Base-by-base conservation (phyloP, 1,284 basidiomycete genomes). In the Cryptococcus maquisensis region DNA sequence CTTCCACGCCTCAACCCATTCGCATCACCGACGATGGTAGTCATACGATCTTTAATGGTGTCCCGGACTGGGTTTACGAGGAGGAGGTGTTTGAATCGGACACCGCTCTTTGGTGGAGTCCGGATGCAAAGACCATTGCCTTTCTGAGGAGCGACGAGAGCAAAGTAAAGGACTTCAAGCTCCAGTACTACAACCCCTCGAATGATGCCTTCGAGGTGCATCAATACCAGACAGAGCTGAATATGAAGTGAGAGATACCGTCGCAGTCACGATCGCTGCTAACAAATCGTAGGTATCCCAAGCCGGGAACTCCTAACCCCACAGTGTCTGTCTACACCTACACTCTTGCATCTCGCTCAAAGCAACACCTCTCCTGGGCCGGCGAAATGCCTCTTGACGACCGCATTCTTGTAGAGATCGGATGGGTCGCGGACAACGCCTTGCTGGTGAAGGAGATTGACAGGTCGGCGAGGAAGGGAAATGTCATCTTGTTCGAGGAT, bases 21-120 rank as follows among this genome's bases (percentile, higher is more conserved):
- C 84, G 87, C 15, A 79, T 98, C 7, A 98, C 95, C 0, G 77
- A 80, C 1, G 85, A 86, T 21, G 95, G 94, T 1, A 89, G 87
- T 44, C 80, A 83, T 0, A 87, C 88, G 0, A 80, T 93, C 28
- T 97, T 98, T 80, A 87, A 98, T 67, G 95, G 93, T 6, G 87
- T 97, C 0, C 90, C 92, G 0, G 92, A 96, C 73, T 98, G 95
- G 90, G 92, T 95, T 6, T 96, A 96, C 73, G 93, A 97, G 73
- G 93, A 97, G 73, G 93, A 97, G 71, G 76, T 98, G 23, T 88
- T 92, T 62, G 77, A 80, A 4, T 70, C 77, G 36, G 84, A 92
- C 65, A 85, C 76, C 49, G 86, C 92, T 0, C 79, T 95, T 7
- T 98, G 92, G 92, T 97, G 90, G 86, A 87, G 87, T 26, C 93